Evolutionary conservation across 2,329 filamentous ascomycete species (phyloP).

Genomic region (Septoria linicola): DNA sequence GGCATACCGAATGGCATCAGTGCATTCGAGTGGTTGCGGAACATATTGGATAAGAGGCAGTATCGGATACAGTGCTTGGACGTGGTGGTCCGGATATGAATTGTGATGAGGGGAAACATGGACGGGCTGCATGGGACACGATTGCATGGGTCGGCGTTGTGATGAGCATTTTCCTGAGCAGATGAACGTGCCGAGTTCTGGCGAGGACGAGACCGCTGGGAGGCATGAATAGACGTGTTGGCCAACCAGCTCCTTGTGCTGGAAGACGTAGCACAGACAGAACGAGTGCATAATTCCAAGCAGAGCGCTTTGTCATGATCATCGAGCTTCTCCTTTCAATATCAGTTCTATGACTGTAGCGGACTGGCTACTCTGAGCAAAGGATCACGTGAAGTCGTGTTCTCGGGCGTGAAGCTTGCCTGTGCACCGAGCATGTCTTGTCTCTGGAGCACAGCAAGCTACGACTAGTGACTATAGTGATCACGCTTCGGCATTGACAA

Average conservation of each 20-base stretch:
- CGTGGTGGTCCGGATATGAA: slow-evolving; percentile 62
- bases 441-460: no score
- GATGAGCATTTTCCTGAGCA: slow-evolving; percentile 1
- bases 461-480: no score
- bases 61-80: slow-evolving; percentile 92
- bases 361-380: no score
- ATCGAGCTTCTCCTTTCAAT: no score
- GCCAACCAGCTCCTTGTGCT: neutral
- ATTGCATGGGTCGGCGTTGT: neutral
- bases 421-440: no score
- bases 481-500: no score
- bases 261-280: no score
- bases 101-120: neutral
- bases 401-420: no score
- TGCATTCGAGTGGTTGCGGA: slow-evolving; percentile 82
- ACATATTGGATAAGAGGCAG: slow-evolving; percentile 75
- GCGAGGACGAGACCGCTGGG: neutral
- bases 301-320: no score
- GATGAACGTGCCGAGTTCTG: neutral
- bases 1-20: slow-evolving; percentile 58
- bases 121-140: neutral
- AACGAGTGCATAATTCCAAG: no score
- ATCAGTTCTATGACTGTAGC: no score
- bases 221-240: neutral
- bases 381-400: no score